These are phyloP conservation scores for Babesia divergens DNA, from an alignment of 169 alveolate genomes.

Conservation along the genomic window DNA sequence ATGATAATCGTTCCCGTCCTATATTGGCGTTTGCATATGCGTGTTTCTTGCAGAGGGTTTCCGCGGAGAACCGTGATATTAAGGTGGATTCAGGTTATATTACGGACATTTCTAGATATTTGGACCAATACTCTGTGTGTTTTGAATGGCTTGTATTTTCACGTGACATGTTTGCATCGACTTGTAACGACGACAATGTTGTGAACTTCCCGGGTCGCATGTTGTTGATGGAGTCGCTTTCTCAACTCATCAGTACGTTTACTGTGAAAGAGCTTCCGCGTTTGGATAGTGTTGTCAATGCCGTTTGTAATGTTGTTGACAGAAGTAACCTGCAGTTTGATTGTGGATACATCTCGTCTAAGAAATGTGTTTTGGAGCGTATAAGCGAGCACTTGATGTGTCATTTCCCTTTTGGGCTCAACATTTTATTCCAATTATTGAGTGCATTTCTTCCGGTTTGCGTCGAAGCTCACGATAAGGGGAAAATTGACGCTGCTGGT, in stretches of 20 bases:
- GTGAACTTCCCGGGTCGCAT: conserved; percentile 2
- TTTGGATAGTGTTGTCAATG: conserved; percentile 3
- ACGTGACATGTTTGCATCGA: conserved; percentile 1
- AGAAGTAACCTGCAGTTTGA: neutral
- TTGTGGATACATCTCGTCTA: neutral
- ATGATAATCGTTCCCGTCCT: neutral
- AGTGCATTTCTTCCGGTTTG: conserved; percentile 21
- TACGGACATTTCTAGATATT: neutral
- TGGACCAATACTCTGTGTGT: neutral
- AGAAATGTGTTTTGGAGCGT: neutral
- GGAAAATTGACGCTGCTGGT: neutral
- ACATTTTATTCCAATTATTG: conserved; percentile 21
- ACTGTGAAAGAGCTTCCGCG: neutral
- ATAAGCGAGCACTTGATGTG: conserved; percentile 4
- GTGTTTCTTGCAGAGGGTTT: neutral
- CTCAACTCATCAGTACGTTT: neutral
- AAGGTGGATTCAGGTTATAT: neutral
- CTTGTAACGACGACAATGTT: neutral
- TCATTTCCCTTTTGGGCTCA: conserved; percentile 22
- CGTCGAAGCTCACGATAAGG: neutral
- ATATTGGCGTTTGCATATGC: conserved; percentile 7
- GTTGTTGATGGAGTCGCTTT: conserved; percentile 9
- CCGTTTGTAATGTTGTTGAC: neutral
- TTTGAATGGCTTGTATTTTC: conserved; percentile 22
- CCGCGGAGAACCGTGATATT: neutral